Evolutionary conservation across 169 alveolate species (phyloP).

Genomic region (Cryptosporidium andersoni): DNA sequence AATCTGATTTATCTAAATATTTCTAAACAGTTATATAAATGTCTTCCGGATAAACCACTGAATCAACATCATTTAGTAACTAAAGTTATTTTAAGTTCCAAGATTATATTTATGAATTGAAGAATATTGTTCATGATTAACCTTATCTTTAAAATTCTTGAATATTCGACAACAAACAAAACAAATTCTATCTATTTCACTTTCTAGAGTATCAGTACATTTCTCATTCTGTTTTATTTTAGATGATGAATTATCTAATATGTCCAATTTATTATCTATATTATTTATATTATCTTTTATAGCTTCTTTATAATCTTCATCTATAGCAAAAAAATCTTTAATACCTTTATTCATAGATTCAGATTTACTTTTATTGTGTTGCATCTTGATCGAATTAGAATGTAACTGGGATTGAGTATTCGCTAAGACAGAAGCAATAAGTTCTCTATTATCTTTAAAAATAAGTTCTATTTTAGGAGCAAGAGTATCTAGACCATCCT

Average conservation of each 20-base stretch:
- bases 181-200: conserved; percentile 37
- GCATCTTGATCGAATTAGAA: not conserved
- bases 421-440: conserved; percentile 36
- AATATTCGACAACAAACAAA: conserved; percentile 57
- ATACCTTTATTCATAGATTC: not conserved
- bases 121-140: conserved; percentile 52
- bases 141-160: conserved; percentile 20
- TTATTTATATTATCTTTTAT: not conserved
- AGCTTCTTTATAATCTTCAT: not conserved
- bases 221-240: too few relatives aligned
- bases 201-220: not conserved
- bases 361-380: not conserved
- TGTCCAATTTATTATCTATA: not conserved
- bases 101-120: conserved; percentile 32
- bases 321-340: conserved; percentile 13
- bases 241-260: not conserved
- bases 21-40: too few relatives aligned
- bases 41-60: too few relatives aligned
- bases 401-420: conserved; percentile 35
- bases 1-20: too few relatives aligned
- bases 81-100: conserved; percentile 3
- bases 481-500: not conserved
- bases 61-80: too few relatives aligned
- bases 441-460: conserved; percentile 14
- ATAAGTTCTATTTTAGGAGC: not conserved